Evolutionary conservation across 2,329 filamentous ascomycete genomes (phyloP), one percentile per base, ranked within the genome.

Genomic region (Cryoendolithus antarcticus): DNA sequence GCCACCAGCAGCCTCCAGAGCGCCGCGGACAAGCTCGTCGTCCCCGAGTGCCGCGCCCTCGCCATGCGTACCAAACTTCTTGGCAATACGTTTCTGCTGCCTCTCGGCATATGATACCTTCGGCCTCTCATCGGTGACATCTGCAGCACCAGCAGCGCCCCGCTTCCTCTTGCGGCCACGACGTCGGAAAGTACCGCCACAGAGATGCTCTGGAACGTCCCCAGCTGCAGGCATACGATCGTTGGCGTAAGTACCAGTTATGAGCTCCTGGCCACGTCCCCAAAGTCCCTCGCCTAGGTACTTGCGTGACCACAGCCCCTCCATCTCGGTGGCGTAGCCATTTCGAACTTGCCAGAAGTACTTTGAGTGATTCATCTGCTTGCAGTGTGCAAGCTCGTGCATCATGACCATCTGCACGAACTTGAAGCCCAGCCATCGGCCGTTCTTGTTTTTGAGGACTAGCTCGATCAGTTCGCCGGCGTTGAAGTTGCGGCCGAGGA

Each of bases 371-470:
- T 93, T 93, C 86, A 93, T 93, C 57, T 93, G 80, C 59, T 84
- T 82, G 68, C 82, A 88, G 59, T 93, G 85, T 3, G 85, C 85
- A 24, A 93, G 66, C 54, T 91, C 84, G 57, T 93, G 86, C 75
- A 93, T 88, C 86, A 93, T 93, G 48, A 93, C 84, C 82, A 91
- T 89, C 61, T 91, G 83, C 10, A 93, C 82, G 54, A 86, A 86
- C 44, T 76, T 69, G 54, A 91, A 86, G 0, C 83, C 82, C 13
- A 93, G 66, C 86, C 86, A 93, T 42, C 58, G 49, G 6, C 67
- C 68, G 65, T 71, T 43, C 19, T 75, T 71, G 1, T 82, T 75
- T 50, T 80, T 80, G 19, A 93, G 71, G 1, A 93, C 86, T 1
- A 93, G 71, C 61, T 93, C 85, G 37, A 93, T 76, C 29, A 89